phyloP scores from a whole-genome alignment of 192 early-diverging fungal genomes.

The Entomortierella lignicola region DNA sequence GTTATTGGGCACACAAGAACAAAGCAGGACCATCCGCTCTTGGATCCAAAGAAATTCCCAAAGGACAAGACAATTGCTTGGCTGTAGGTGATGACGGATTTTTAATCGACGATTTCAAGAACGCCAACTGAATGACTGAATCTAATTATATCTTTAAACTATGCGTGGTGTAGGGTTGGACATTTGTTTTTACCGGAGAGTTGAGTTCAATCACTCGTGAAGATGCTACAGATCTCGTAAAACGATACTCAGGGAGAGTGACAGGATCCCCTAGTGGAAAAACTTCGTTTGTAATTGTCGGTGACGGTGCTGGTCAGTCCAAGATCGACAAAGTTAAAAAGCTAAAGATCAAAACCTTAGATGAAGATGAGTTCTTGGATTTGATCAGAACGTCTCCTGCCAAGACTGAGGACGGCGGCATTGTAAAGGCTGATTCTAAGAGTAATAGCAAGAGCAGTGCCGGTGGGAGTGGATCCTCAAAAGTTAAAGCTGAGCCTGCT shows the following conservation, averaged over 20 bases:
- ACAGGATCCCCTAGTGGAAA: conserved; percentile 80
- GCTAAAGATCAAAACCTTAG: conserved; percentile 73
- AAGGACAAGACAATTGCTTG: conserved; percentile 80
- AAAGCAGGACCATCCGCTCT: conserved; percentile 66
- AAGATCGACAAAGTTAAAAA: conserved; percentile 86
- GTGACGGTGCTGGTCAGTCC: conserved; percentile 85
- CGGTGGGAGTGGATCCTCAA: neutral
- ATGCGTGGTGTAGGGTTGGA: conserved; percentile 59
- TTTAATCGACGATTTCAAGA: neutral
- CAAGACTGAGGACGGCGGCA: conserved; percentile 48
- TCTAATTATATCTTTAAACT: too few relatives aligned
- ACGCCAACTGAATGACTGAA: neutral
- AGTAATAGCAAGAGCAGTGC: conserved; percentile 6
- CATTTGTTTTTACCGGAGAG: conserved; percentile 97
- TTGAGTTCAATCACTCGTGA: conserved; percentile 80
- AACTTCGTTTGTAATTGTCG: conserved; percentile 89
- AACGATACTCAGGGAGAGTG: conserved; percentile 81
- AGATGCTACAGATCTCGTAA: conserved; percentile 84
- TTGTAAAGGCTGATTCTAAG: conserved; percentile 30
- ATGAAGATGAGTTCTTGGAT: conserved; percentile 88
- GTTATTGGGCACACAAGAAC: conserved; percentile 42
- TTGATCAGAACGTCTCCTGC: conserved; percentile 73
- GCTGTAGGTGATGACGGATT: conserved; percentile 16
- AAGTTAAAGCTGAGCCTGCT: conserved; percentile 4
- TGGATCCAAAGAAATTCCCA: conserved; percentile 77